phyloP scores from a whole-genome alignment of 352 stramenopile genomes.

The Globisporangium irregulare region DNA sequence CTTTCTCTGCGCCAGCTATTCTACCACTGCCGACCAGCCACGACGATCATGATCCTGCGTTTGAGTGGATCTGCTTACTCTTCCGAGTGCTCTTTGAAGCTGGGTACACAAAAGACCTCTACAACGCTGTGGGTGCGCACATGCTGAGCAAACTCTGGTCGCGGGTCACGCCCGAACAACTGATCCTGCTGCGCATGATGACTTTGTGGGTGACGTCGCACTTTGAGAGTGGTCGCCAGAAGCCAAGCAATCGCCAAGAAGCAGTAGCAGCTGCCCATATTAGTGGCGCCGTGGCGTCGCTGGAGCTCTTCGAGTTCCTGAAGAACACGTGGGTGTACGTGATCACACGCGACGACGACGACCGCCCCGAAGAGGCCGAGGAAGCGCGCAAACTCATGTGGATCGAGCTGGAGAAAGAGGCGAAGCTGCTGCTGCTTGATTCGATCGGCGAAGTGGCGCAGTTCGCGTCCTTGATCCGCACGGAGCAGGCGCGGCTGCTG shows the following conservation, averaged over 20 bases:
- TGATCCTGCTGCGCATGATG: constrained; percentile 79
- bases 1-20: background rate
- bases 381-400: constrained; percentile 66
- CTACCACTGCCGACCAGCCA: constrained; percentile 10
- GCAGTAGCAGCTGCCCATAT: constrained; percentile 3
- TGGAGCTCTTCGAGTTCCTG: constrained; percentile 44
- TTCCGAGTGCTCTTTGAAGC: constrained; percentile 61
- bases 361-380: constrained; percentile 56
- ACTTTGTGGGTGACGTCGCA: constrained; percentile 54
- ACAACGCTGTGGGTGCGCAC: constrained; percentile 69
- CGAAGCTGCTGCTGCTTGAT: constrained; percentile 73
- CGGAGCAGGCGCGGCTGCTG: constrained; percentile 18
- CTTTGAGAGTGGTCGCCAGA: background rate
- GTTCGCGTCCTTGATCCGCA: constrained; percentile 3
- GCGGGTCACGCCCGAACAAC: constrained; percentile 73
- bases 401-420: constrained; percentile 71
- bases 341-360: constrained; percentile 40
- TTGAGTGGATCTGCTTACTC: constrained; percentile 75
- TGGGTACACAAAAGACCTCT: constrained; percentile 49
- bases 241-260: constrained; percentile 12
- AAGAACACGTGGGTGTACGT: constrained; percentile 53
- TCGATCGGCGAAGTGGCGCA: constrained; percentile 61
- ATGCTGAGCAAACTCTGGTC: constrained; percentile 80
- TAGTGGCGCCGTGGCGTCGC: constrained; percentile 12
- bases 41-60: constrained; percentile 57